These are phyloP conservation scores for Chimonanthus salicifolius DNA, from an alignment of 164 flowering plant species.

Conservation along the genomic window DNA sequence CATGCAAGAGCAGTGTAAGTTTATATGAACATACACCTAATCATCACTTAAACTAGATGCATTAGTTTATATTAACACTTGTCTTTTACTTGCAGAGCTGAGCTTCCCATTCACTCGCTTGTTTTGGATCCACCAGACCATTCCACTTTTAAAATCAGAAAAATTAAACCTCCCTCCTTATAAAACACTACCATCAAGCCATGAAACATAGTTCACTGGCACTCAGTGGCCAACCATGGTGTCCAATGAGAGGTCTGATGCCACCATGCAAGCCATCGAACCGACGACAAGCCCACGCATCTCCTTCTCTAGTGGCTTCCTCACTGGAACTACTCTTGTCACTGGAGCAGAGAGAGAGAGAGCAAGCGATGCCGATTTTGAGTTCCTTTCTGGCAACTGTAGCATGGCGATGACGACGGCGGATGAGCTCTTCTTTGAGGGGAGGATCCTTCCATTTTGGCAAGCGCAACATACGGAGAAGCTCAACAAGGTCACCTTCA, in stretches of 20 bases:
- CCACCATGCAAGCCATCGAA: not conserved
- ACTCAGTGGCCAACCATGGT: not conserved
- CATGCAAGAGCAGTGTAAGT: not conserved
- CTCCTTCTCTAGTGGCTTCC: conserved; percentile 69
- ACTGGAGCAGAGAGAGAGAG: conserved; percentile 20
- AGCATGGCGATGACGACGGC: conserved; percentile 48
- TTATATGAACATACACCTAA: not conserved
- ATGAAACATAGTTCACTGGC: not conserved
- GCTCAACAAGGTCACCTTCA: conserved; percentile 37
- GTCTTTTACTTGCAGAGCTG: not conserved
- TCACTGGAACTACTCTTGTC: conserved; percentile 34
- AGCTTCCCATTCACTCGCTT: not conserved
- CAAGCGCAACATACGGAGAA: conserved; percentile 50
- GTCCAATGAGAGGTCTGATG: not conserved
- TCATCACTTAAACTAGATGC: not conserved
- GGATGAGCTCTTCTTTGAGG: conserved; percentile 81
- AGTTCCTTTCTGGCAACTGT: conserved; percentile 41
- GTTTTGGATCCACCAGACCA: conserved; percentile 8
- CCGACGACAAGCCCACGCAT: conserved; percentile 52
- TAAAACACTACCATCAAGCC: not conserved
- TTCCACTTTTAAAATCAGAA: not conserved
- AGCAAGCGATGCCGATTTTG: conserved; percentile 44
- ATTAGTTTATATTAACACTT: not conserved
- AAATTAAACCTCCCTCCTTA: not conserved
- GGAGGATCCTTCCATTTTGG: conserved; percentile 80